Conservation (phyloP, 177 flowering plant species). For the Vitis hybrid region DNA sequence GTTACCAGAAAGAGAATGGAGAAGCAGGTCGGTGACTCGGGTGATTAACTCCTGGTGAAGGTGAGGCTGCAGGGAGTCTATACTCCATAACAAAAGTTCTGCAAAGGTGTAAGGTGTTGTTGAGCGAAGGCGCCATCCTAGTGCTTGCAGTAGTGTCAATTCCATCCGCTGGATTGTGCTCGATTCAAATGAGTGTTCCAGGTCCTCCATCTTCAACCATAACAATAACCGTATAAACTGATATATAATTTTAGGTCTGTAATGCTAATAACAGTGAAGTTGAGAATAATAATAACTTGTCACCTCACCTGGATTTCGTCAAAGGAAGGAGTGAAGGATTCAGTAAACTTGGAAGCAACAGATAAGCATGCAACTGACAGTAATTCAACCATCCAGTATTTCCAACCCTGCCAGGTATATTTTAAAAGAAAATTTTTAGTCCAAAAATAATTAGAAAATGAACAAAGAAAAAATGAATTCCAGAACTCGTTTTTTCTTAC, state of each 20-base stretch:
- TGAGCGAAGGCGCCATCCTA: slow-evolving; percentile 52
- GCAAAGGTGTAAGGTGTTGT: slow-evolving; percentile 52
- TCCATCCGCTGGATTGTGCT: slow-evolving; percentile 52
- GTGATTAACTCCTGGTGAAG: slow-evolving; percentile 18
- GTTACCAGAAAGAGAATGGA: slow-evolving; percentile 42
- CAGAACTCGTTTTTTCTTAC: slow-evolving; percentile 23
- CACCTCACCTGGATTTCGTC: slow-evolving; percentile 52
- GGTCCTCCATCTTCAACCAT: slow-evolving; percentile 44
- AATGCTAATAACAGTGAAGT: background rate
- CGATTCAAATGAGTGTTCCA: slow-evolving; percentile 34
- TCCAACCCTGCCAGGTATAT: slow-evolving; percentile 36
- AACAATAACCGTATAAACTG: background rate
- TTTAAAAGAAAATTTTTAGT: background rate
- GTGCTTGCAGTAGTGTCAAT: slow-evolving; percentile 33
- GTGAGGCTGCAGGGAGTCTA: slow-evolving; percentile 19
- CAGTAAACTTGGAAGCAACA: slow-evolving; percentile 57
- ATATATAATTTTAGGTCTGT: background rate
- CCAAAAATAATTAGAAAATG: background rate
- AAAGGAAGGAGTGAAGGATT: slow-evolving; percentile 37
- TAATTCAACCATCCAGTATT: slow-evolving; percentile 49
- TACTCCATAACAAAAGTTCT: slow-evolving; percentile 31
- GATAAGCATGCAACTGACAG: slow-evolving; percentile 62
- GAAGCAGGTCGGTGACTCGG: slow-evolving; percentile 43
- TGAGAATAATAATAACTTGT: background rate
- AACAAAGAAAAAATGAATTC: background rate